Evolutionary conservation across 495 filamentous ascomycete genomes (phyloP), one percentile per base, ranked within the genome.

Genomic region (Recurvomyces mirabilis): DNA sequence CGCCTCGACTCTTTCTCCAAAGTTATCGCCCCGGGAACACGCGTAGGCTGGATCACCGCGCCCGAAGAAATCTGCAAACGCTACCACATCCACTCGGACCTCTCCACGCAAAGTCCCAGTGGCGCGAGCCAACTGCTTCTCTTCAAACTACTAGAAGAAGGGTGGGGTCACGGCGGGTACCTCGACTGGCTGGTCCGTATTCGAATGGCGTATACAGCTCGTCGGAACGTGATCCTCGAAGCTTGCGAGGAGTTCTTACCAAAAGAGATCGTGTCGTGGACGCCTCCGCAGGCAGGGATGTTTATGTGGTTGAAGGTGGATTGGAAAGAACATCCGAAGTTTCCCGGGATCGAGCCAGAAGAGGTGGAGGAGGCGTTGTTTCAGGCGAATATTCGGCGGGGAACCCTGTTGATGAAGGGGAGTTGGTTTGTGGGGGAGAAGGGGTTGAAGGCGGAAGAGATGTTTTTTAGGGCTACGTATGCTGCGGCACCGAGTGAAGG

Each of bases 151-250:
- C 68, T 98, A 6, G 91, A 98, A 43, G 87, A 94, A 61, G 72
- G 76, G 38, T 98, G 91, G 91, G 91, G 88, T 18, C 91, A 98
- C 58, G 67, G 69, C n/a, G 91, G 93, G 0, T 98, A 84, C 58
- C 55, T 98, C 10, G 72, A 83, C 53, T 98, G 91, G 91, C 64
- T 98, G 58, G 84, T 93, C 52, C 66, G 84, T 54, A 61, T 98
- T 38, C 72, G 87, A n/a, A 59, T 79, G 58, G 73, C 85, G 59
- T 98, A 98, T 56, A 91, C 88, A 14, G 61, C 66, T 47, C 73
- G 89, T 30, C 65, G 91, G 26, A 73, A 95, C 53, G 69, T 74
- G 12, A 69, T 98, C 38, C 67, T 93, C n/a, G 70, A 71, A 22
- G 86, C 91, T 0, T 94, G 87, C 52, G 87, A 94, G 65, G 72